phyloP scores from a whole-genome alignment of 441 rosid genomes.

The Erodium moschatum region DNA sequence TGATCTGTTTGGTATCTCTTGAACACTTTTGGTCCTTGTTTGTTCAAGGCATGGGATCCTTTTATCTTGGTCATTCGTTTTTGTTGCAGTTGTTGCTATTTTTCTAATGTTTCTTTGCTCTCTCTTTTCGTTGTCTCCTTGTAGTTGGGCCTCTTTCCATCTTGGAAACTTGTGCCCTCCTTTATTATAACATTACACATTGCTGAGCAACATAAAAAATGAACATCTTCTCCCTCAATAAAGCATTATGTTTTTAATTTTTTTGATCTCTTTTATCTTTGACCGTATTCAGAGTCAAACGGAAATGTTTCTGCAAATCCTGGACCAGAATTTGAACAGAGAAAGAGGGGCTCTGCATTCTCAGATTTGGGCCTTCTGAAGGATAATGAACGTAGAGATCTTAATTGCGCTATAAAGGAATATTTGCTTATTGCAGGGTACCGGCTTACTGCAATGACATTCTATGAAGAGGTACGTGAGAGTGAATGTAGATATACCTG shows the following conservation, averaged over 20 bases:
- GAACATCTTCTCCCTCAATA: neutral
- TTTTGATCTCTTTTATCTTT: constrained; percentile 17
- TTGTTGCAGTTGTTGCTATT: neutral
- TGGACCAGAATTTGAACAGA: constrained; percentile 41
- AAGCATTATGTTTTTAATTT: constrained; percentile 4
- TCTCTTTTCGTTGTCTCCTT: neutral
- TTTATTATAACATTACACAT: neutral
- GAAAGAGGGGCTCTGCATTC: constrained; percentile 47
- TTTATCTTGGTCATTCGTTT: neutral
- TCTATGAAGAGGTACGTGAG: constrained; percentile 71
- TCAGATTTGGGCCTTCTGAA: constrained; percentile 76
- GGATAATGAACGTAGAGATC: constrained; percentile 71
- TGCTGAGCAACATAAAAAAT: neutral
- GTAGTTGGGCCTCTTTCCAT: neutral
- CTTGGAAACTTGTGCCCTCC: neutral
- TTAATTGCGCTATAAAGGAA: constrained; percentile 87
- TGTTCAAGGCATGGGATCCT: neutral
- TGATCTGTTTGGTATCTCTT: neutral
- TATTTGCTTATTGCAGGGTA: constrained; percentile 90
- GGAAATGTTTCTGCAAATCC: constrained; percentile 30
- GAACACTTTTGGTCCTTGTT: neutral
- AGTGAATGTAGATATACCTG: neutral
- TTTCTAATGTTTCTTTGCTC: neutral
- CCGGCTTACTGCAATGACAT: constrained; percentile 92
- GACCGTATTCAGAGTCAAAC: constrained; percentile 42